Base-by-base conservation (phyloP, 148 eudicot species). In the Arctostaphylos glauca region DNA sequence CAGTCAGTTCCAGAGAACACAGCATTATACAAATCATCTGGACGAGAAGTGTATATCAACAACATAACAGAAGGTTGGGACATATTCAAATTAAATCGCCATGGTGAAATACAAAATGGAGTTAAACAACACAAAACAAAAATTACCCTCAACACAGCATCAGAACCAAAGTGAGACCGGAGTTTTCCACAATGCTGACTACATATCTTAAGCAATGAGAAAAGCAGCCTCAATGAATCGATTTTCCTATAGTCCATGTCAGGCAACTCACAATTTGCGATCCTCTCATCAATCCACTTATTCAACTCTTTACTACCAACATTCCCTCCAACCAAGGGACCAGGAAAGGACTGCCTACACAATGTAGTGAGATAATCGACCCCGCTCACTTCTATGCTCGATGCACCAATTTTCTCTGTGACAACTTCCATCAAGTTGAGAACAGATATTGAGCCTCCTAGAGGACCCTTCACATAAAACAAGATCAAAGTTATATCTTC, bases 111-210 rank as follows among this genome's bases (percentile, higher is more conserved):
- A 31, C 18, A 9, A 49, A 81, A 70, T 21, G 23, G 23, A 81
- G 12, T 52, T 25, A 3, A 1, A 73, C 0, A 18, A 60, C 5
- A 74, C 14, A 74, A 53, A 59, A 10, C 15, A 16, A 76, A 54
- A 25, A 62, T 82, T 87, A 96, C 99, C 98, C 87, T 91, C 67
- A 86, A 23, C 38, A 87, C 88, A 64, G 91, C 67, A 83, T 94
- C 96, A 23, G 93, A 84, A 67, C 94, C 96, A 85, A 88, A 93
- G 84, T 94, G 95, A 84, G 97, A 91, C 62, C 99, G 94, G 21
- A 96, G 92, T 89, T 94, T 96, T 48, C 99, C 99, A 84, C 93
- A 92, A 87, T 93, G 92, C 88, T 93, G 99, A 84, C 88, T 90
- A n/a, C 93, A 92, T 83, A 96, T 89, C 89, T 92, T 96, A 55